Conservation (phyloP, 768 basidiomycete species). For the Kwoniella sp. region DNA sequence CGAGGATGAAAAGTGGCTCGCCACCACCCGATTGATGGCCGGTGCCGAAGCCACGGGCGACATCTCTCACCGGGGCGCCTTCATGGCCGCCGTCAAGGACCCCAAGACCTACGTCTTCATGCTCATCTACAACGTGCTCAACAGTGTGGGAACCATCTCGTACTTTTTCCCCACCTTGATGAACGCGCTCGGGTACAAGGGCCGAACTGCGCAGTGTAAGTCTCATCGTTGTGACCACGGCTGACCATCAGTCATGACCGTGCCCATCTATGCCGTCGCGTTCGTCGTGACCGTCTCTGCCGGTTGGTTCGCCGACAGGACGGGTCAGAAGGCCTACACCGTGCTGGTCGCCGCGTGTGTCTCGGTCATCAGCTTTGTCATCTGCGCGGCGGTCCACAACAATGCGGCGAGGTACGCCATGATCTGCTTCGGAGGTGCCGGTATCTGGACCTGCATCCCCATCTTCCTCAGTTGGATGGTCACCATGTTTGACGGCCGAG, state of each 20-base stretch:
- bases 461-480: constrained; percentile 46
- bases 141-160: constrained; percentile 41
- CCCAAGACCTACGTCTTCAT: constrained; percentile 44
- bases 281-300: constrained; percentile 33
- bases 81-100: constrained; percentile 41
- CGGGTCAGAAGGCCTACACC: constrained; percentile 41
- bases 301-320: constrained; percentile 41
- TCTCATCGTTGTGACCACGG: neutral
- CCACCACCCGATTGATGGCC: constrained; percentile 23
- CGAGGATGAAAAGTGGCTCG: constrained; percentile 33
- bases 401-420: constrained; percentile 41
- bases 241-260: constrained; percentile 39
- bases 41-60: constrained; percentile 21
- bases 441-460: constrained; percentile 48
- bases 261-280: constrained; percentile 45
- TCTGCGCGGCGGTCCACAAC: constrained; percentile 36
- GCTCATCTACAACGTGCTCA: constrained; percentile 37
- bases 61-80: constrained; percentile 38
- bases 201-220: constrained; percentile 39
- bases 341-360: constrained; percentile 28
- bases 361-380: constrained; percentile 36
- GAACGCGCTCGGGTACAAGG: constrained; percentile 40
- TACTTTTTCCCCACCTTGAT: constrained; percentile 50
- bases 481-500: constrained; percentile 45
- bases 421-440: constrained; percentile 47